Evolutionary conservation across 2,329 filamentous ascomycete genomes (phyloP).

Genomic region (Cladosporium sp.): DNA sequence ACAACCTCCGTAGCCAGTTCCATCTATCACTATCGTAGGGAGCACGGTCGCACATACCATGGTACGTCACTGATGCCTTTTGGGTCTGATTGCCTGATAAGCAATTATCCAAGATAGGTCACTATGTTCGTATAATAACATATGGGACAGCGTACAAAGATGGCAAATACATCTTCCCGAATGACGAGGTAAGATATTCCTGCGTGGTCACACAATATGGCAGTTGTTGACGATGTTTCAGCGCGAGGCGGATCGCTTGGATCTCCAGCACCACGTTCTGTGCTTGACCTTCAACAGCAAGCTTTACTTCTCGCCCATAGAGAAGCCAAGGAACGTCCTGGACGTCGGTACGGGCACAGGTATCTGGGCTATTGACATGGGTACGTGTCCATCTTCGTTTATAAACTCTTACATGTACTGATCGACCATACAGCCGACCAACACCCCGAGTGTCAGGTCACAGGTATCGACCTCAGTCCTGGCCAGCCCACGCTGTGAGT

Average conservation of each 20-base stretch:
- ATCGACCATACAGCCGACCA: slow-evolving; percentile 39
- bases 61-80: slow-evolving; percentile 27
- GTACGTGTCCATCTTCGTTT: slow-evolving; percentile 29
- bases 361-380: slow-evolving; percentile 61
- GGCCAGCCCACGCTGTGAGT: slow-evolving; percentile 50
- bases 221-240: slow-evolving; percentile 23
- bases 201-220: neutral
- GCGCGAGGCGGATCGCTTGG: slow-evolving; percentile 42
- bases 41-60: slow-evolving; percentile 43
- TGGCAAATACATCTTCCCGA: slow-evolving; percentile 46
- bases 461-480: slow-evolving; percentile 53
- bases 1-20: slow-evolving; percentile 41
- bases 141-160: slow-evolving; percentile 40
- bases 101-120: neutral
- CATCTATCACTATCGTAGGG: slow-evolving; percentile 41
- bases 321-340: slow-evolving; percentile 46
- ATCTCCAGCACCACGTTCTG: slow-evolving; percentile 49
- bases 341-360: slow-evolving; percentile 58
- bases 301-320: slow-evolving; percentile 50
- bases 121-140: neutral
- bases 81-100: neutral
- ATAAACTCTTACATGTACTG: neutral
- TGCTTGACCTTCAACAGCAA: slow-evolving; percentile 51
- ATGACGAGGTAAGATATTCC: slow-evolving; percentile 38
- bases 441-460: slow-evolving; percentile 45